phyloP scores from a whole-genome alignment of 176 grass and related monocot genomes.

The Oryza meridionalis region DNA sequence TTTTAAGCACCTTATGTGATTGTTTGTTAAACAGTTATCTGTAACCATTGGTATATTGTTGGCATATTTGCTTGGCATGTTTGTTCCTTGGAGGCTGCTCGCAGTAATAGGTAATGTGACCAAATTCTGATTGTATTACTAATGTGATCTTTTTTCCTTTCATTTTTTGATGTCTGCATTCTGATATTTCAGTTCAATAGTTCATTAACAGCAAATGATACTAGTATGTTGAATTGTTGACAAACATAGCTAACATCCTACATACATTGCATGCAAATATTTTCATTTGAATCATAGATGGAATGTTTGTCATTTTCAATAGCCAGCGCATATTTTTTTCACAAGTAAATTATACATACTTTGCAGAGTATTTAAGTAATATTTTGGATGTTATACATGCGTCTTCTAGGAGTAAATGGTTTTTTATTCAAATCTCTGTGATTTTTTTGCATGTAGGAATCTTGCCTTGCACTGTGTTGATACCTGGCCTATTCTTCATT shows the following conservation, averaged over 20 bases:
- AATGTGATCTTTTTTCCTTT: not conserved
- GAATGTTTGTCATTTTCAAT: not conserved
- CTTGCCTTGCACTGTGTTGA: constrained; percentile 83
- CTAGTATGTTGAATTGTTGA: not conserved
- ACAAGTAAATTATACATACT: not conserved
- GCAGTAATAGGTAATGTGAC: constrained; percentile 81
- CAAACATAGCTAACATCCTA: constrained; percentile 6
- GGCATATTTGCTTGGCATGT: constrained; percentile 91
- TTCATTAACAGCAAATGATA: not conserved
- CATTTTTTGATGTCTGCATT: not conserved
- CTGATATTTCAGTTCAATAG: not conserved
- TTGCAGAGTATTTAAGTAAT: not conserved
- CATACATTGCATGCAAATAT: not conserved
- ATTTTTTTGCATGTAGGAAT: constrained; percentile 59
- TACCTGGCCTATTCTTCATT: constrained; percentile 94
- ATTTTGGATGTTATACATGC: not conserved
- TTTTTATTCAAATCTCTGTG: constrained; percentile 27
- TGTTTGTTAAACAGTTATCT: constrained; percentile 56
- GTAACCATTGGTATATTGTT: constrained; percentile 87
- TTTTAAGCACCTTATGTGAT: constrained; percentile 11
- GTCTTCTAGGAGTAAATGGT: not conserved
- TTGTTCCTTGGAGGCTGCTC: constrained; percentile 94
- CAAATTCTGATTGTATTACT: constrained; percentile 15
- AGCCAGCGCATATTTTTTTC: not conserved
- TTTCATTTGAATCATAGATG: not conserved